Evolutionary conservation across 2,329 filamentous ascomycete genomes (phyloP), one percentile per base, ranked within the genome.

Genomic region (Rhinocladiella mackenziei): DNA sequence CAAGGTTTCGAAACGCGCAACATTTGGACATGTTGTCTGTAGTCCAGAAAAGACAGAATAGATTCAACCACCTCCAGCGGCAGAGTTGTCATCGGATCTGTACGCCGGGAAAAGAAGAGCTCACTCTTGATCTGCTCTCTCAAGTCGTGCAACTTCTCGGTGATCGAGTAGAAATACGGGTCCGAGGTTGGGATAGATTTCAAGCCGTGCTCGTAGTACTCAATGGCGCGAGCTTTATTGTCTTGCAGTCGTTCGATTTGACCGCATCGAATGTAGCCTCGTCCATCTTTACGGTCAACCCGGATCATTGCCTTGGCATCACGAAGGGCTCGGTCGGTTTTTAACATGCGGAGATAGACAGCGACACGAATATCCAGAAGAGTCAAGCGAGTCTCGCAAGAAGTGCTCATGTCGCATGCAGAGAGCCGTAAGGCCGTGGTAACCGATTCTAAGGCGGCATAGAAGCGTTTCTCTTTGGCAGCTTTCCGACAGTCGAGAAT

Each of bases 221-320:
- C 68, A 9, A 77, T 55, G 4, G 79, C 79, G 17, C 69, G 71
- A n/a, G 71, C 67, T 2, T 64, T 59, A 56, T 75, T 78, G 8
- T 68, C 65, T 62, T 74, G 70, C 46, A 67, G 48, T 8, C 65
- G 51, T 18, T 72, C 63, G 4, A 68, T 58, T 44, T 72, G 73
- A 2, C 70, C 76, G 18, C 73, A 74, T 40, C 77, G 73, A 19
- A 81, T 58, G 57, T 81, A 81, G 6, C 77, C 78, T 59, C 71
- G 71, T n/a, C 73, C 67, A 60, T 78, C 72, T 15, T 66, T 64
- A 42, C 69, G 70, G 34, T 72, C 62, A 11, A 66, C 52, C 43
- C 71, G 70, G 43, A 82, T 77, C 65, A 79, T 78, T 14, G 66
- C 65, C 50, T 72, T 73, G n/a, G 74, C 74, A 66, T 81, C 77